Percentiles rank a stretch among this genome's conserved stretches.
Conservation (phyloP, 2,329 filamentous ascomycete genomes). For the Ascocoryne sarcoides region DNA sequence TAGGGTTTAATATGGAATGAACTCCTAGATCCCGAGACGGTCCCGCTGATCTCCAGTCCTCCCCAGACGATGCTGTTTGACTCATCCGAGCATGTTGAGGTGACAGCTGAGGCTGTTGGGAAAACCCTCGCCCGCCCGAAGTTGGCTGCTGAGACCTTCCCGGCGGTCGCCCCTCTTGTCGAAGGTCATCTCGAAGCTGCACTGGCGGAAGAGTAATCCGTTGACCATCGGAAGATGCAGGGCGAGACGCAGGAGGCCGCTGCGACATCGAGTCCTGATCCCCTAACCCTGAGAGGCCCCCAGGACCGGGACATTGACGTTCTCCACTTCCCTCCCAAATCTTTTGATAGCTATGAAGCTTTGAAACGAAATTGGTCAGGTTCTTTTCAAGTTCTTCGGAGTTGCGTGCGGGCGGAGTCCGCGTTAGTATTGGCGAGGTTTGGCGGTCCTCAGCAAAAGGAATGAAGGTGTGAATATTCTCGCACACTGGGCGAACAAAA, state of each 20-base stretch:
- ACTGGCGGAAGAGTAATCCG: constrained; percentile 27
- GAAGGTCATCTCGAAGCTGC: constrained; percentile 27
- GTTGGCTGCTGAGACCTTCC: constrained; percentile 19
- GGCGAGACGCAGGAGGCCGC: constrained; percentile 47
- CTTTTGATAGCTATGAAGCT: constrained; percentile 29
- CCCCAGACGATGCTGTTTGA: constrained; percentile 11
- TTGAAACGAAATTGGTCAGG: constrained; percentile 26
- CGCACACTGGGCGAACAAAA: constrained; percentile 27
- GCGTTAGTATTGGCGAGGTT: constrained; percentile 22
- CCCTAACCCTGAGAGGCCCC: constrained; percentile 43
- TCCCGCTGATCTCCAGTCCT: constrained; percentile 20
- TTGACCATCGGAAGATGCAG: constrained; percentile 37
- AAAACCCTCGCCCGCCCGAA: constrained; percentile 15
- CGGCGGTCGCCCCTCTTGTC: constrained; percentile 18
- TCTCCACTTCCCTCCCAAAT: constrained; percentile 29
- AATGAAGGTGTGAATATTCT: constrained; percentile 26
- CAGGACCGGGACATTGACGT: constrained; percentile 50
- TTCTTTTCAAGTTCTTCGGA: constrained; percentile 25
- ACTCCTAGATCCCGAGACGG: constrained; percentile 28
- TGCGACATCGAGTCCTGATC: constrained; percentile 58
- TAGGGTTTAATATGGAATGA: constrained; percentile 30
- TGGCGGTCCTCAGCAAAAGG: constrained; percentile 26
- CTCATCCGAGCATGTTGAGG: constrained; percentile 16
- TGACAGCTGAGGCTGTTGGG: constrained; percentile 17
- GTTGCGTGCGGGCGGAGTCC: constrained; percentile 21